Conservation (phyloP, 208 protist genomes). For the Leishmania major region DNA sequence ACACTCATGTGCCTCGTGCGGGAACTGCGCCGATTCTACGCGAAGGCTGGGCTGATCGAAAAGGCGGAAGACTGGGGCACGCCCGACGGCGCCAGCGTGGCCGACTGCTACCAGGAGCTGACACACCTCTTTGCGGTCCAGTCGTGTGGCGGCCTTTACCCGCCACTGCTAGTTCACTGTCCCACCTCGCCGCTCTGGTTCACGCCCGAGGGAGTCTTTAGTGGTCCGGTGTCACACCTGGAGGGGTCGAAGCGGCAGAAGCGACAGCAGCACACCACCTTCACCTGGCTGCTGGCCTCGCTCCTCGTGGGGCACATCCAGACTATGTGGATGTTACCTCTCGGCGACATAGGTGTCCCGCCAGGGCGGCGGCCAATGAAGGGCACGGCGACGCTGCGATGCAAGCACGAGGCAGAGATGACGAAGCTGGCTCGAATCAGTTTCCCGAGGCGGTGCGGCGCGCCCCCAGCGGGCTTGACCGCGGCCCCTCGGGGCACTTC, state of each 20-base stretch:
- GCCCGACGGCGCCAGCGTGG: background rate
- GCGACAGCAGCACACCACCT: slow-evolving; percentile 28
- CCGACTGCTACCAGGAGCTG: slow-evolving; percentile 48
- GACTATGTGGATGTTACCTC: slow-evolving; percentile 5
- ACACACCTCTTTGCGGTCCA: slow-evolving; percentile 48
- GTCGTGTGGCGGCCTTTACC: slow-evolving; percentile 64
- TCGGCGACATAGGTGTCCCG: background rate
- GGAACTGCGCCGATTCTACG: slow-evolving; percentile 47
- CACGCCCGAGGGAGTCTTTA: slow-evolving; percentile 28
- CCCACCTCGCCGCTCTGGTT: slow-evolving; percentile 34
- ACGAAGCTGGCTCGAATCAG: slow-evolving; percentile 18
- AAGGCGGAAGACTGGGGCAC: background rate
- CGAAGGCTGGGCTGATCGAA: slow-evolving; percentile 14
- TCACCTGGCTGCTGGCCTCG: slow-evolving; percentile 27
- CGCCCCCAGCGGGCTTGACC: background rate
- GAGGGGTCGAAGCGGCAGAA: slow-evolving; percentile 12
- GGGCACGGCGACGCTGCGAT: slow-evolving; percentile 13
- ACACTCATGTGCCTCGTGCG: slow-evolving; percentile 61
- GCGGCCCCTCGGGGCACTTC: slow-evolving; percentile 5
- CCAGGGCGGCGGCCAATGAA: slow-evolving; percentile 1
- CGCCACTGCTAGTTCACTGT: slow-evolving; percentile 69
- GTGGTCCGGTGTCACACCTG: slow-evolving; percentile 1
- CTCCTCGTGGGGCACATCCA: slow-evolving; percentile 29
- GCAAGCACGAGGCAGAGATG: slow-evolving; percentile 19
- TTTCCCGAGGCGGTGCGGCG: background rate